Evolutionary conservation across 805 yeast species (phyloP), one percentile per base, ranked within the genome.

Genomic region (Phaffomyces thermotolerans): DNA sequence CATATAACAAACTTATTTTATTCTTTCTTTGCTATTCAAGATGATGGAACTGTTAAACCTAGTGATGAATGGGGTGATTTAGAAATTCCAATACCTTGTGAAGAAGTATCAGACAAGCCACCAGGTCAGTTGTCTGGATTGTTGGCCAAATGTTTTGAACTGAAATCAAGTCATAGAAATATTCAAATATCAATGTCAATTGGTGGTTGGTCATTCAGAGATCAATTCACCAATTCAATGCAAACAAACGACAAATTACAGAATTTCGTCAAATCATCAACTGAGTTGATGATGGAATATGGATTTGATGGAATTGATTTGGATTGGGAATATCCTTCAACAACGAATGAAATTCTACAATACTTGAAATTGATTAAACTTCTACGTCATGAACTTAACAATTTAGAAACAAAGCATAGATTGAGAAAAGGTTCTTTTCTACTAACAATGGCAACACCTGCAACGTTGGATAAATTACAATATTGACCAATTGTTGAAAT

Each of bases 311-410:
- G 99, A 0, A 66, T 91, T 37, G 98, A 93, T 61, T 65, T 91
- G 25, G 99, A 91, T 64, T 91, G 96, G 96, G 99, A 91, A 62
- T 91, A 80, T 55, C 96, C 96, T 0, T 58, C 62, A 8, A 68
- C 60, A 35, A 23, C 67, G 78, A 35, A 36, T 14, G 1, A 67
- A 56, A 29, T 57, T 84, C 43, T 63, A 68, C 44, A 34, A 46
- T 9, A 48, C 17, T 71, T 9, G 80, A 78, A 43, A 18, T 25
- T 41, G 18, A 38, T 45, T 14, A n/a, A 37, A 15, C 8, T 18
- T 4, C 18, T 41, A 10, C 34, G 44, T 8, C 6, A 13, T 4
- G 39, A 24, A 3, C 24, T 44, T 23, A 20, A 35, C 24, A 20
- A 13, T 32, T 5, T 37, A 9, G 48, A 45, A 29, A 18, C 37